Evolutionary conservation across 2,329 filamentous ascomycete genomes (phyloP).

Genomic region (Westerdykella ornata): DNA sequence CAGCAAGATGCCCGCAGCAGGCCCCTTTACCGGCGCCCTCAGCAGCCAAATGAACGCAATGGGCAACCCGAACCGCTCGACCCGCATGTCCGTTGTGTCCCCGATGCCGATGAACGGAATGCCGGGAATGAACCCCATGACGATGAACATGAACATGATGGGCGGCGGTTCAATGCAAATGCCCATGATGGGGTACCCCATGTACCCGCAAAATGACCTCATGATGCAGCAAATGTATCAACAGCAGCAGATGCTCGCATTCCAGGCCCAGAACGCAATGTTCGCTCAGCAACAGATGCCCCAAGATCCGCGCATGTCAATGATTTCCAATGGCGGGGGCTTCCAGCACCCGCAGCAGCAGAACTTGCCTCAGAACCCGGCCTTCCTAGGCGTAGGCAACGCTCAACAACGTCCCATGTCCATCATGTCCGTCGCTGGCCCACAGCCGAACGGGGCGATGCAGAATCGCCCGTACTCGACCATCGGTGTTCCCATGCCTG

Average conservation of each 20-base stretch:
- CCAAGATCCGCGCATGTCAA: slow-evolving; percentile 18
- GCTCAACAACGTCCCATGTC: slow-evolving; percentile 44
- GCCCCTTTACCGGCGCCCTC: slow-evolving; percentile 32
- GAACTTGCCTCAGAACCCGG: slow-evolving; percentile 13
- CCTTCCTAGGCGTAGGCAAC: slow-evolving; percentile 22
- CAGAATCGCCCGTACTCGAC: slow-evolving; percentile 23
- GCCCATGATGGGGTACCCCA: slow-evolving; percentile 45
- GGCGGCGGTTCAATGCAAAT: slow-evolving; percentile 12
- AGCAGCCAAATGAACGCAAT: slow-evolving; percentile 30
- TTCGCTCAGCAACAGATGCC: slow-evolving; percentile 1
- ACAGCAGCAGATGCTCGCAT: slow-evolving; percentile 31
- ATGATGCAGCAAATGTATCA: slow-evolving; percentile 85
- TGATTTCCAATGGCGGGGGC: slow-evolving; percentile 8
- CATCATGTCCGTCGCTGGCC: slow-evolving; percentile 29
- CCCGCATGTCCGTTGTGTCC: slow-evolving; percentile 24
- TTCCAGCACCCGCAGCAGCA: slow-evolving; percentile 8
- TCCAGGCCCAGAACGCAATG: slow-evolving; percentile 24
- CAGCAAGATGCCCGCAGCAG: slow-evolving; percentile 23
- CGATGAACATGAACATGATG: slow-evolving; percentile 20
- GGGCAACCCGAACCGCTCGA: slow-evolving; percentile 16
- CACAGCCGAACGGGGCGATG: slow-evolving; percentile 46
- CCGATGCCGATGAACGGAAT: slow-evolving; percentile 12
- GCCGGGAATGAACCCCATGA: slow-evolving; percentile 12
- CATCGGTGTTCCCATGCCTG: slow-evolving; percentile 10
- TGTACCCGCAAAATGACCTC: slow-evolving; percentile 70